Evolutionary conservation across 768 basidiomycete species (phyloP).

Genomic region (Suillus clintonianus): DNA sequence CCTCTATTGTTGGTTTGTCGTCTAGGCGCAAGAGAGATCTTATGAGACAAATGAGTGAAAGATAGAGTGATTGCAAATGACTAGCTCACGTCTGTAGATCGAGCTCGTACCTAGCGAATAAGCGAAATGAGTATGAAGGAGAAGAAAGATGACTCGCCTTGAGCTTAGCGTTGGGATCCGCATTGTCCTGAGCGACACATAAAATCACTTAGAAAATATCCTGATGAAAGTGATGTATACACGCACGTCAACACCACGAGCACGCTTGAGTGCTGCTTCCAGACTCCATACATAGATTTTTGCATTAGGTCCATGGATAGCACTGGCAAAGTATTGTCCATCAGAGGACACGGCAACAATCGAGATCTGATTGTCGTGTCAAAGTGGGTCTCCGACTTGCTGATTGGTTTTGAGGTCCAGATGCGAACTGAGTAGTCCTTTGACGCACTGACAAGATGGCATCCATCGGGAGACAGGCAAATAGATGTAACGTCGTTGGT

Average conservation of each 20-base stretch:
- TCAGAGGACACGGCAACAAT: slow-evolving; percentile 78
- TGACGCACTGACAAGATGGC: neutral
- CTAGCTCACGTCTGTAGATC: neutral
- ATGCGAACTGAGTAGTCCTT: neutral
- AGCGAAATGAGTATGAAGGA: neutral
- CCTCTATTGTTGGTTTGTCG: neutral
- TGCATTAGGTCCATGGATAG: slow-evolving; percentile 62
- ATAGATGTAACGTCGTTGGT: neutral
- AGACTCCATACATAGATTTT: slow-evolving; percentile 80
- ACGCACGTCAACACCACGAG: neutral
- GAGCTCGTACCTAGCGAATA: neutral
- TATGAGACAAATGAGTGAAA: neutral
- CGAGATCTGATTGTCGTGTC: slow-evolving; percentile 80
- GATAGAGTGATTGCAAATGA: neutral
- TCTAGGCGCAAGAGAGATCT: neutral
- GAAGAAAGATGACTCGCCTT: neutral
- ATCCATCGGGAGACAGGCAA: neutral
- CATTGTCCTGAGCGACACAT: neutral
- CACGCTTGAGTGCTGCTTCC: slow-evolving; percentile 27
- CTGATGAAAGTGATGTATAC: neutral
- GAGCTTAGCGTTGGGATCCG: neutral
- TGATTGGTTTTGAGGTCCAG: neutral
- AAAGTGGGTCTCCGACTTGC: slow-evolving; percentile 41
- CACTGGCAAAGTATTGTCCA: slow-evolving; percentile 78
- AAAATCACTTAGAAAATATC: neutral